Percentiles rank a stretch among this genome's conserved stretches.
These are phyloP conservation scores for Kockovaella imperatae DNA, from an alignment of 768 basidiomycete species.

Conservation along the genomic window DNA sequence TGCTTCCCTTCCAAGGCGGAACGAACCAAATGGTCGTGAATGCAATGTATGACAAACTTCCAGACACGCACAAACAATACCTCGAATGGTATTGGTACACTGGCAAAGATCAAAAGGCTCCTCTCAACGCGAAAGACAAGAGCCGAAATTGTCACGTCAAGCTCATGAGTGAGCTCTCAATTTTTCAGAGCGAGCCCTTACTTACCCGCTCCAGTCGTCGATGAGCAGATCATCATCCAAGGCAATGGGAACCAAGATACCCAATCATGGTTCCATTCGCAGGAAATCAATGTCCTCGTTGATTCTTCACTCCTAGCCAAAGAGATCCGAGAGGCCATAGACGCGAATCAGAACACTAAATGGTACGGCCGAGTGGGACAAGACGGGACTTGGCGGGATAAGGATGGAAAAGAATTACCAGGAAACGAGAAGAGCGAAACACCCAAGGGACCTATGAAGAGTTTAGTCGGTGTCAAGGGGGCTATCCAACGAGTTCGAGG, in stretches of 20 bases:
- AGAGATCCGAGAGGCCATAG: conserved; percentile 50
- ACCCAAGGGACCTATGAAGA: conserved; percentile 22
- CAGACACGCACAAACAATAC: conserved; percentile 46
- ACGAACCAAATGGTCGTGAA: conserved; percentile 59
- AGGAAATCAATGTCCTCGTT: conserved; percentile 58
- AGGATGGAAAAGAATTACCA: conserved; percentile 41
- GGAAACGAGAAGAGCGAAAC: conserved; percentile 8
- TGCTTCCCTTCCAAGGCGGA: conserved; percentile 58
- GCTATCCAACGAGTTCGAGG: conserved; percentile 27
- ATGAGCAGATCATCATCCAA: conserved; percentile 55
- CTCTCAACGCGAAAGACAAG: conserved; percentile 57
- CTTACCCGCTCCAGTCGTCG: conserved; percentile 47
- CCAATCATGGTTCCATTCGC: conserved; percentile 64
- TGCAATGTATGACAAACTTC: conserved; percentile 52
- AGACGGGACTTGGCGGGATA: conserved; percentile 56
- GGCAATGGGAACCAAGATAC: conserved; percentile 64
- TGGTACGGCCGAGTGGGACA: conserved; percentile 47
- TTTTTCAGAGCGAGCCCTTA: not conserved
- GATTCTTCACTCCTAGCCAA: conserved; percentile 50
- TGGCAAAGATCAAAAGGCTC: conserved; percentile 55
- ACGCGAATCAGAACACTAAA: conserved; percentile 48
- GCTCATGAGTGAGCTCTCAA: conserved; percentile 19
- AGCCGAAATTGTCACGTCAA: conserved; percentile 58
- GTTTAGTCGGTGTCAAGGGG: conserved; percentile 26
- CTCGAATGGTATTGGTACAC: conserved; percentile 52